A percentile compares a stretch with the other conserved stretches of the same genome.
These are phyloP conservation scores for Penicillium bialowiezense DNA, from an alignment of 495 filamentous ascomycete genomes.

Conservation along the genomic window DNA sequence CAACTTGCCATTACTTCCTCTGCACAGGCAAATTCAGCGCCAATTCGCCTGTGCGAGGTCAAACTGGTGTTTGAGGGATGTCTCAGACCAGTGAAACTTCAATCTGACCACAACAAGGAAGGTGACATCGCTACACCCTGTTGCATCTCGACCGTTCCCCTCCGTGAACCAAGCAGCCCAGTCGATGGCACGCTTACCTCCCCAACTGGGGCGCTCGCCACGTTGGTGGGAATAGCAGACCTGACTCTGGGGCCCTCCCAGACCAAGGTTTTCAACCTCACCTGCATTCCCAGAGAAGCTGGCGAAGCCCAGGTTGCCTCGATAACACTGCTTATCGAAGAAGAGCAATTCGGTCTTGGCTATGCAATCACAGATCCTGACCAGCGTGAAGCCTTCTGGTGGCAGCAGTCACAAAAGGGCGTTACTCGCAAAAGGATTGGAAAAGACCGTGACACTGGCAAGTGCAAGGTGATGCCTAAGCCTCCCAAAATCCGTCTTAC, in stretches of 20 bases:
- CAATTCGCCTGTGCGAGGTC: constrained; percentile 63
- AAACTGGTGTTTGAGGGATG: constrained; percentile 67
- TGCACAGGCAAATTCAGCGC: constrained; percentile 58
- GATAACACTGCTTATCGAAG: constrained; percentile 59
- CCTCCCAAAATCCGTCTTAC: constrained; percentile 86
- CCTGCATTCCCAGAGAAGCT: constrained; percentile 73
- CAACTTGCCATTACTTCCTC: constrained; percentile 73
- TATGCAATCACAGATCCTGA: constrained; percentile 55
- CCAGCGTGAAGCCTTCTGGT: constrained; percentile 49
- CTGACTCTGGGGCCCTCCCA: constrained; percentile 67
- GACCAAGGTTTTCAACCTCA: constrained; percentile 68
- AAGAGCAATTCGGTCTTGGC: constrained; percentile 65
- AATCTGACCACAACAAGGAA: constrained; percentile 29
- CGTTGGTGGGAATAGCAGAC: constrained; percentile 57
- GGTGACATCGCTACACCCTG: constrained; percentile 22
- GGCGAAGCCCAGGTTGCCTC: constrained; percentile 68
- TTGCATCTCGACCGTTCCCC: constrained; percentile 28
- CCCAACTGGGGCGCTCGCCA: constrained; percentile 35
- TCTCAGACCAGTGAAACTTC: constrained; percentile 55
- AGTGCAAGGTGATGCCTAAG: constrained; percentile 73
- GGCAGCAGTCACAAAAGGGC: constrained; percentile 46
- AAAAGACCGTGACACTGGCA: constrained; percentile 36
- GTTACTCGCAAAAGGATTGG: constrained; percentile 34
- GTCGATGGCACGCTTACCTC: constrained; percentile 35
- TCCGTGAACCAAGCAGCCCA: constrained; percentile 33